phyloP scores from a whole-genome alignment of 2,329 filamentous ascomycete species.

The Myriangium duriaei region DNA sequence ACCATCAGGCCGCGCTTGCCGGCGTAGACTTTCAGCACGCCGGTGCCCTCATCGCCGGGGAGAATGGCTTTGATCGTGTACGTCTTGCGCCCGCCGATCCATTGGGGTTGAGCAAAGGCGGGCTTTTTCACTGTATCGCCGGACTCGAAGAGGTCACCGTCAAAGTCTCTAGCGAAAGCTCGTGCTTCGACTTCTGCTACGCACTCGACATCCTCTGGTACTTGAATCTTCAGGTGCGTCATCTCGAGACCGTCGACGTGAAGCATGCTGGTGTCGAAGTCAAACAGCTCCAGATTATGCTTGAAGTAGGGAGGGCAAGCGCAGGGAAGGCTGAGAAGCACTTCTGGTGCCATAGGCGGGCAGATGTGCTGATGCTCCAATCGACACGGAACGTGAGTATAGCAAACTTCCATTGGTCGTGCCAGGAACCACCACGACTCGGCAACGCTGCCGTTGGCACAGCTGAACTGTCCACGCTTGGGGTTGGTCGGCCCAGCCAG shows the following conservation, averaged over 20 bases:
- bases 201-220: slow-evolving; percentile 81
- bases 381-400: slow-evolving; percentile 83
- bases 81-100: slow-evolving; percentile 74
- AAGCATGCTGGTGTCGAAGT: slow-evolving; percentile 80
- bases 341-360: slow-evolving; percentile 72
- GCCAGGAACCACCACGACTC: slow-evolving; percentile 93
- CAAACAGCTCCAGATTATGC: slow-evolving; percentile 63
- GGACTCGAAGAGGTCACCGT: slow-evolving; percentile 88
- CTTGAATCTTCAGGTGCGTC: slow-evolving; percentile 76
- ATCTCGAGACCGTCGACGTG: slow-evolving; percentile 88
- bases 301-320: slow-evolving; percentile 83
- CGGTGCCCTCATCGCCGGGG: slow-evolving; percentile 82
- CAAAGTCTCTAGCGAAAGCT: slow-evolving; percentile 64
- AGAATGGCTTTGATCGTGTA: slow-evolving; percentile 89
- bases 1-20: slow-evolving; percentile 86
- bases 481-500: slow-evolving; percentile 86
- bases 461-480: slow-evolving; percentile 64
- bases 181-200: slow-evolving; percentile 84
- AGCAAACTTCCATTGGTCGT: slow-evolving; percentile 79
- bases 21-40: slow-evolving; percentile 79
- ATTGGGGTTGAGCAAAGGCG: slow-evolving; percentile 82
- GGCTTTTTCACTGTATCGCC: slow-evolving; percentile 77
- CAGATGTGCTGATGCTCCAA: slow-evolving; percentile 87
- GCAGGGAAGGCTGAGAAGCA: slow-evolving; percentile 74
- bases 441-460: slow-evolving; percentile 52